Evolutionary conservation across 345 rosid genomes (phyloP), one percentile per base, ranked within the genome.

Genomic region (Zanthoxylum bungeanum): DNA sequence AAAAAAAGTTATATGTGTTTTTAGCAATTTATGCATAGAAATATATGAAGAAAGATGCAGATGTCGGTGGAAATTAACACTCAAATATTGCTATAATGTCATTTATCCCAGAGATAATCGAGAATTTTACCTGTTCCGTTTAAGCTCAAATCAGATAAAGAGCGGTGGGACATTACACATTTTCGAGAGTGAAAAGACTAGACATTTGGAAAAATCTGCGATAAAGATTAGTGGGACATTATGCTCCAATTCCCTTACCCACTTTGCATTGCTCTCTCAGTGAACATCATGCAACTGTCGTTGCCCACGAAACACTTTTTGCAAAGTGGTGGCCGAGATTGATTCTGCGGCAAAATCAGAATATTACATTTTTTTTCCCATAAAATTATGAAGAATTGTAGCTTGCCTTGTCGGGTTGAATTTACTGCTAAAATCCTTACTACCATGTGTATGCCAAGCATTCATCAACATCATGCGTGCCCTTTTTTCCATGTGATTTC

Each of bases 271-370:
- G 51, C 36, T 33, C 1, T 36, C 34, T 24, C 9, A 31, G 28
- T 3, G 28, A 17, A 11, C 8, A 14, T 25, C 8, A 14, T 25
- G 55, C n/a, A 30, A 31, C 64, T 64, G 36, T 68, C 77, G 42
- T 58, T 64, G 34, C 61, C 71, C 64, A 73, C 40, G n/a, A 44
- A 51, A 49, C 19, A 57, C 21, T 60, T 58, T 22, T 47, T 40
- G 3, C 27, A 76, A 79, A 79, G 79, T 59, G 68, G 64, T 79
- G 83, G 79, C 77, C 52, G 58, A 42, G 36, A 75, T 76, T 72
- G 65, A 39, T 69, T 64, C 66, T 51, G 53, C 83, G 83, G 83
- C 83, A 79, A 76, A 79, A 19, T 69, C 50, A 11, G 21, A 36
- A 52, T 49, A 28, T 34, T 39, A 33, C 10, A 3, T 9, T 30